A percentile compares a stretch with the other conserved stretches of the same genome.
Evolutionary conservation across 805 yeast species (phyloP).

Genomic region (Brettanomyces bruxellensis): DNA sequence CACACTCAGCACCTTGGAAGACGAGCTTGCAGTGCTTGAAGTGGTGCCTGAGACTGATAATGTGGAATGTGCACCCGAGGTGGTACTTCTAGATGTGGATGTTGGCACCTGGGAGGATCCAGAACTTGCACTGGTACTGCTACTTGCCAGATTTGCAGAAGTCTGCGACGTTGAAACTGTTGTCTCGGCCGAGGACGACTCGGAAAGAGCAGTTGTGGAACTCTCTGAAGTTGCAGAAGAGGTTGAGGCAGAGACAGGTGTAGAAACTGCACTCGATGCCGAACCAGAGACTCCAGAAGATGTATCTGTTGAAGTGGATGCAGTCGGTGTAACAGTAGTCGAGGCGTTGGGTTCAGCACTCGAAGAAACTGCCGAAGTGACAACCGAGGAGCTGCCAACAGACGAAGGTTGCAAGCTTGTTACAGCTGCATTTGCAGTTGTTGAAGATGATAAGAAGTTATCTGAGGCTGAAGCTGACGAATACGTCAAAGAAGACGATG

Average conservation of each 20-base stretch:
- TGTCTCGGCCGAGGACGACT: slow-evolving; percentile 3
- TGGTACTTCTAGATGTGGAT: neutral
- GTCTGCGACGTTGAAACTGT: neutral
- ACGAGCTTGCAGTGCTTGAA: neutral
- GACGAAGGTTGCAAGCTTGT: neutral
- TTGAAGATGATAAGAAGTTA: neutral
- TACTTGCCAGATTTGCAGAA: neutral
- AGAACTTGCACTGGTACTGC: neutral
- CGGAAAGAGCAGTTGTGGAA: neutral
- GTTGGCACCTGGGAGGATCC: slow-evolving; percentile 1
- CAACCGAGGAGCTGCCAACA: neutral
- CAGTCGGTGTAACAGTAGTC: neutral
- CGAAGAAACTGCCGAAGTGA: neutral
- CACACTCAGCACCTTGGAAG: neutral
- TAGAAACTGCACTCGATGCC: neutral
- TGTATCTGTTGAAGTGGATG: slow-evolving; percentile 2
- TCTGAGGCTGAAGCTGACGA: neutral
- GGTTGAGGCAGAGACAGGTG: neutral
- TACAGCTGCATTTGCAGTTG: neutral
- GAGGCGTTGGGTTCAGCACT: too few species aligned
- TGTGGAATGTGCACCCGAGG: neutral
- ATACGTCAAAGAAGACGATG: neutral
- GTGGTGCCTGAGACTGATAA: neutral
- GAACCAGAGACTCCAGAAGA: neutral
- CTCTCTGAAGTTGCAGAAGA: neutral